Conservation (phyloP, 2,329 filamentous ascomycete species). For the Beauveria medogensis region DNA sequence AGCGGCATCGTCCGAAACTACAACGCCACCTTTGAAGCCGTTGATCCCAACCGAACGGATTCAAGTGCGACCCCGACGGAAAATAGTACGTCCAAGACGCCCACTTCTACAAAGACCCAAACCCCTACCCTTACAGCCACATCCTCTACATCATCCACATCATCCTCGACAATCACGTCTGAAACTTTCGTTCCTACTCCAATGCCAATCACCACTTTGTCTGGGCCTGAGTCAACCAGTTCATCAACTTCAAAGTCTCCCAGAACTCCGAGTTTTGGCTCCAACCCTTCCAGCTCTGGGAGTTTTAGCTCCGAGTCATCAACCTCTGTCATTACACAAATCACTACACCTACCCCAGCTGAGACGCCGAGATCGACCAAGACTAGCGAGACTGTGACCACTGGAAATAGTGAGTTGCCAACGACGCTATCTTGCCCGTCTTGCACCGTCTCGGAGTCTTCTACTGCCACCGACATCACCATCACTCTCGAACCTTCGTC, state of each 20-base stretch:
- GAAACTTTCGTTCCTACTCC: neutral
- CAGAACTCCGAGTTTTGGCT: neutral
- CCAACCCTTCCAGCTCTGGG: neutral
- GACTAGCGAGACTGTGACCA: slow-evolving; percentile 4
- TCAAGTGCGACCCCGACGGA: neutral
- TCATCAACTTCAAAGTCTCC: neutral
- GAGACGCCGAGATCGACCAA: neutral
- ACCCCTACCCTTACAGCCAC: slow-evolving; percentile 7
- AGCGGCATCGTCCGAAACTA: slow-evolving; percentile 40
- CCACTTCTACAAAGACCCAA: neutral
- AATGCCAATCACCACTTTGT: neutral
- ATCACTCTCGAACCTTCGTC: slow-evolving; percentile 1
- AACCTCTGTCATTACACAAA: neutral
- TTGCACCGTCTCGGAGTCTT: neutral
- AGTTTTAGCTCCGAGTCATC: slow-evolving; percentile 4
- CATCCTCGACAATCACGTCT: neutral
- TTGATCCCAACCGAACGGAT: slow-evolving; percentile 13
- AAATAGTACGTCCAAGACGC: slow-evolving; percentile 1
- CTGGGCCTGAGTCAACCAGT: neutral
- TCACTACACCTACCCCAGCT: neutral
- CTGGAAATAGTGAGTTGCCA: slow-evolving; percentile 5
- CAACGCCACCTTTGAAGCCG: slow-evolving; percentile 17
- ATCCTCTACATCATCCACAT: neutral
- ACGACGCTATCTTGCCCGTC: slow-evolving; percentile 6
- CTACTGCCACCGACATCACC: slow-evolving; percentile 2